phyloP scores from a whole-genome alignment of 495 filamentous ascomycete genomes.

The Rusavskia elegans region DNA sequence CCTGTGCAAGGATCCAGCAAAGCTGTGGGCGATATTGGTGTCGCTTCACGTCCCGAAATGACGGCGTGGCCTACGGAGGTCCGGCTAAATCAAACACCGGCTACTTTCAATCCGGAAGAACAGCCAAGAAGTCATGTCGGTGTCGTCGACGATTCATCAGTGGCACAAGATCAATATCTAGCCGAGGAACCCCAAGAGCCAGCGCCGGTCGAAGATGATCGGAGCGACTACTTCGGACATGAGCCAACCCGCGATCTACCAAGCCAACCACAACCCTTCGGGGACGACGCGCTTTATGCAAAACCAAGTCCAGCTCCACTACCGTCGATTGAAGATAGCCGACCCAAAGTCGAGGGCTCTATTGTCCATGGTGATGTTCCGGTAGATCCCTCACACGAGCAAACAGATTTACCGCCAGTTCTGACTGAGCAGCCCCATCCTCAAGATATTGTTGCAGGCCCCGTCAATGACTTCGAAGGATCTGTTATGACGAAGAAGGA shows the following conservation, averaged over 20 bases:
- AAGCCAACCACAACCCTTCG: background rate
- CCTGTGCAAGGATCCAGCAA: background rate
- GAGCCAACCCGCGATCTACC: background rate
- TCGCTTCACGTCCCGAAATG: background rate
- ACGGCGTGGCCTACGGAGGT: background rate
- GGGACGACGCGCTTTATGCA: background rate
- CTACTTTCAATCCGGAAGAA: conserved; percentile 10
- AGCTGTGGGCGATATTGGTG: background rate
- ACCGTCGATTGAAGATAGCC: background rate
- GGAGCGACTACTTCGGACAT: background rate
- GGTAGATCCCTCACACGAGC: background rate
- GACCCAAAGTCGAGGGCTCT: background rate
- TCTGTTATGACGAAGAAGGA: conserved; percentile 21
- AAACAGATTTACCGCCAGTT: background rate
- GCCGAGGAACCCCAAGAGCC: background rate
- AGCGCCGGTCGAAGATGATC: background rate
- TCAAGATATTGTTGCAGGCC: background rate
- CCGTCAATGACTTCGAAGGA: conserved; percentile 14
- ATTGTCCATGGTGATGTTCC: background rate
- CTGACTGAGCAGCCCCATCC: background rate
- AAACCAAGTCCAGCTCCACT: background rate
- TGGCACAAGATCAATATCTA: background rate
- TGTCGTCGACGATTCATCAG: background rate
- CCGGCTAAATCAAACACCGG: conserved; percentile 9
- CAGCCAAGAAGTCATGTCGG: conserved; percentile 6